Evolutionary conservation across 495 filamentous ascomycete species (phyloP).

Genomic region (Aeminium ludgeri): DNA sequence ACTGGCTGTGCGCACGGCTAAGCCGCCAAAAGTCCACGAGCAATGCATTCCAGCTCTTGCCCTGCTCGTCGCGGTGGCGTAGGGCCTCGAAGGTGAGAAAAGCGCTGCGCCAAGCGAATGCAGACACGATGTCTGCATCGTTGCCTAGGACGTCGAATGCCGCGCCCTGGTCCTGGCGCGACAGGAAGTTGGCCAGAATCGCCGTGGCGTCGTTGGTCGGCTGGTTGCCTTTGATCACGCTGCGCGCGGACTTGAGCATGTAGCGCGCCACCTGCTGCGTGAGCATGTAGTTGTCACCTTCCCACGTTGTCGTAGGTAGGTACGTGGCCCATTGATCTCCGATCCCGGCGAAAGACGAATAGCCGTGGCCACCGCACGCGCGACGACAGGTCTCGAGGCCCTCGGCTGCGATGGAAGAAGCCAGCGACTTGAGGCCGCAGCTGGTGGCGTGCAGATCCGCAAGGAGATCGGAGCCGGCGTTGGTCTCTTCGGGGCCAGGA

Average conservation of each 20-base stretch:
- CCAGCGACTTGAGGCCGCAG: conserved; percentile 54
- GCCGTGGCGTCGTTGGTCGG: conserved; percentile 39
- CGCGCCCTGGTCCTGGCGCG: conserved; percentile 45
- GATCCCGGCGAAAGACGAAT: conserved; percentile 51
- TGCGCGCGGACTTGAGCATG: conserved; percentile 46
- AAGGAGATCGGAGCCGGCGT: conserved; percentile 45
- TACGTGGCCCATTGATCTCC: conserved; percentile 52
- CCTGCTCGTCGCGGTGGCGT: conserved; percentile 52
- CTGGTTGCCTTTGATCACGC: conserved; percentile 39
- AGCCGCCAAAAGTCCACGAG: conserved; percentile 60
- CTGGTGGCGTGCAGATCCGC: conserved; percentile 60
- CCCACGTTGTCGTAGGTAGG: conserved; percentile 49
- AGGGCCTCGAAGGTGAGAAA: conserved; percentile 55
- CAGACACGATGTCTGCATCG: conserved; percentile 46
- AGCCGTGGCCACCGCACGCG: conserved; percentile 61
- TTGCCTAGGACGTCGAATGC: conserved; percentile 48
- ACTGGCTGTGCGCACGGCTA: conserved; percentile 50
- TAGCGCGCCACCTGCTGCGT: conserved; percentile 65
- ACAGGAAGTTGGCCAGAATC: conserved; percentile 42
- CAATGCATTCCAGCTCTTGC: conserved; percentile 52
- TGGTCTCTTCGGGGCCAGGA: conserved; percentile 48
- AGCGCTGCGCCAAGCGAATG: conserved; percentile 54
- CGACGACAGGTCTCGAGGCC: conserved; percentile 54
- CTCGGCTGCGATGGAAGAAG: conserved; percentile 48
- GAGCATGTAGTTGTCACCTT: conserved; percentile 65